Base-by-base conservation (phyloP, 202 grass and related monocot genomes). In the Thinopyrum obtusiflorum region DNA sequence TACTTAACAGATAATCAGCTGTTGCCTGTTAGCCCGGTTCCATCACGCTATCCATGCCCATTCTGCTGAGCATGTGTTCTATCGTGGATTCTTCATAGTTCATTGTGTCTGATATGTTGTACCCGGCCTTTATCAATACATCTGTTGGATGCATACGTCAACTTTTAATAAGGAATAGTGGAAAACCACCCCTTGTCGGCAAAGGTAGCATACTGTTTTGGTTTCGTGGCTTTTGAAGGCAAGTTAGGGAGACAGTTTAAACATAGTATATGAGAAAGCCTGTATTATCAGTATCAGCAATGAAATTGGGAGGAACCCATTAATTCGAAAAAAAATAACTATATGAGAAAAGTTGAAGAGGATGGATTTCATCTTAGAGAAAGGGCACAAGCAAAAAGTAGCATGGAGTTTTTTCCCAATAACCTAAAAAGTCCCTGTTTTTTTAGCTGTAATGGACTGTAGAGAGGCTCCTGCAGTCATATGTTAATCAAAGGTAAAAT, bases 201-300 rank as follows among this genome's bases (percentile, higher is more conserved):
- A 82, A 71, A 59, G 21, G 11, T 82, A 26, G 61, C 9, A 23
- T 69, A 65, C 24, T 64, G 35, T 65, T 63, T 63, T 25, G 1
- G 14, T 64, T 29, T 13, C 17, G 8, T 79, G 4, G 4, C 35
- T 40, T 63, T 63, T 64, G 60, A 79, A 28, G 7, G 9, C 60
- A 79, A 28, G 36, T 79, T 42, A 64, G 15, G 25, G 4, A 79
- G 60, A 37, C 77, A 79, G 23, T 61, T 36, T 78, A 57, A 78
- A 23, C 29, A 24, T 25, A 61, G 5, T 35, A 78, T 61, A 61
- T 61, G 42, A 42, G 40, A 42, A 42, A 42, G 40, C 40, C 40
- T 42, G 40, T 1, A 42, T 42, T 4, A 42, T 39, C 40, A 42
- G 40, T 42, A 11, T 42, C 3, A 42, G 40, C 40, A 42, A 42